Evolutionary conservation across 345 rosid species (phyloP).

Genomic region (Kandelia obovata): DNA sequence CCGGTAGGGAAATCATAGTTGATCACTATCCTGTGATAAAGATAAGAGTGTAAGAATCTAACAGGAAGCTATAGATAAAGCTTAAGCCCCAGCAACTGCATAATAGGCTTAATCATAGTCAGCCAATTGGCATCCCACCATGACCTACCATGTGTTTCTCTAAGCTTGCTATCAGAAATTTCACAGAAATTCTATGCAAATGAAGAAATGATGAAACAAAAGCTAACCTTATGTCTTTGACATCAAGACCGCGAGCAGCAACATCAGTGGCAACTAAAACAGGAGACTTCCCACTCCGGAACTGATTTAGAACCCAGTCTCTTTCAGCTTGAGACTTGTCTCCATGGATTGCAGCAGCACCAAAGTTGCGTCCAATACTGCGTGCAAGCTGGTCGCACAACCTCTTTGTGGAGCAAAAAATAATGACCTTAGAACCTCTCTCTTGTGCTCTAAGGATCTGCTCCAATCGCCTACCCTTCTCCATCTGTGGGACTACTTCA

Average conservation of each 20-base stretch:
- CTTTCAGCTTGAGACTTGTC: conserved; percentile 96
- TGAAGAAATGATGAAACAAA: neutral
- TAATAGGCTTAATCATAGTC: neutral
- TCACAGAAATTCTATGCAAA: no score
- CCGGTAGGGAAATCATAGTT: conserved; percentile 94
- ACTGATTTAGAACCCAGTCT: conserved; percentile 92
- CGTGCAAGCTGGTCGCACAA: conserved; percentile 92
- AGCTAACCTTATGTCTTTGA: conserved; percentile 78
- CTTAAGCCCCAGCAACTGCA: neutral
- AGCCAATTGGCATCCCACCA: neutral
- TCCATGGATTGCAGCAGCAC: conserved; percentile 89
- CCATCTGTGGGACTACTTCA: conserved; percentile 90
- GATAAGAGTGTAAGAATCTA: neutral
- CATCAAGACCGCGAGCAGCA: conserved; percentile 97
- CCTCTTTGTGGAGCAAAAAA: conserved; percentile 89
- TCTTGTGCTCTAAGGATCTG: conserved; percentile 90
- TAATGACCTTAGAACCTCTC: conserved; percentile 82
- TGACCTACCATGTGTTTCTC: neutral
- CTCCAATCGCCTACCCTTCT: conserved; percentile 86
- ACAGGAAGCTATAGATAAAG: neutral
- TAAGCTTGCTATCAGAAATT: neutral
- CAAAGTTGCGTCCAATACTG: conserved; percentile 72
- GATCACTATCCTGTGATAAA: conserved; percentile 70
- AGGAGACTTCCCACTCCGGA: conserved; percentile 72
- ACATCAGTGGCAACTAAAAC: conserved; percentile 96